Percentiles rank a stretch among this genome's conserved stretches.
Evolutionary conservation across 1,284 basidiomycete genomes (phyloP).

Genomic region (Puccinia hordei): DNA sequence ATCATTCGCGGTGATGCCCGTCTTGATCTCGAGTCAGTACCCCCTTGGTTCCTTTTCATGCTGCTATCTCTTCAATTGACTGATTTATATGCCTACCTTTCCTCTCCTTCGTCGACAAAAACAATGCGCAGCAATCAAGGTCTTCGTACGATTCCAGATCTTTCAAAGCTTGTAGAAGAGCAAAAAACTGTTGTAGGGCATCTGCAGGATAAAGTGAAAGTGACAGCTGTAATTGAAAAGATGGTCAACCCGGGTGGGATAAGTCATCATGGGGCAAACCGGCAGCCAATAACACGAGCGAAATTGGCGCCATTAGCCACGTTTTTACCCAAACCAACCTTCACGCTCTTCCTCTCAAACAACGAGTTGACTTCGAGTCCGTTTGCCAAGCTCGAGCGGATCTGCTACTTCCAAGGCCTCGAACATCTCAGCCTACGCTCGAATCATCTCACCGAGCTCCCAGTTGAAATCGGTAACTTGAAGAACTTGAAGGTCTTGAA

Average conservation of each 20-base stretch:
- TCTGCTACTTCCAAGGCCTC: no score
- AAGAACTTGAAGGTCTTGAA: constrained; percentile 11
- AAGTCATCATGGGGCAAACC: not conserved
- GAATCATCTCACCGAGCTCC: no score
- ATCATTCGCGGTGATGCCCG: not conserved
- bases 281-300: not conserved
- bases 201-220: not conserved
- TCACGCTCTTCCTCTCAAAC: no score
- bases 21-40: constrained; percentile 28
- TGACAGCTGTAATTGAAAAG: not conserved
- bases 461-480: not conserved
- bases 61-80: not conserved
- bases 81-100: not conserved
- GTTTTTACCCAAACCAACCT: not conserved
- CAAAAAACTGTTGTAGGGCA: not conserved
- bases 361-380: no score
- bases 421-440: no score
- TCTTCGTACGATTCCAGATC: not conserved
- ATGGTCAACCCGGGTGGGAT: not conserved
- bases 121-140: not conserved
- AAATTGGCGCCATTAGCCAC: no score
- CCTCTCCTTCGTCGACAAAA: not conserved
- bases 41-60: not conserved
- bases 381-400: no score
- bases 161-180: not conserved